Conservation (phyloP, 1,284 basidiomycete genomes). For the Ustilago trichophora region DNA sequence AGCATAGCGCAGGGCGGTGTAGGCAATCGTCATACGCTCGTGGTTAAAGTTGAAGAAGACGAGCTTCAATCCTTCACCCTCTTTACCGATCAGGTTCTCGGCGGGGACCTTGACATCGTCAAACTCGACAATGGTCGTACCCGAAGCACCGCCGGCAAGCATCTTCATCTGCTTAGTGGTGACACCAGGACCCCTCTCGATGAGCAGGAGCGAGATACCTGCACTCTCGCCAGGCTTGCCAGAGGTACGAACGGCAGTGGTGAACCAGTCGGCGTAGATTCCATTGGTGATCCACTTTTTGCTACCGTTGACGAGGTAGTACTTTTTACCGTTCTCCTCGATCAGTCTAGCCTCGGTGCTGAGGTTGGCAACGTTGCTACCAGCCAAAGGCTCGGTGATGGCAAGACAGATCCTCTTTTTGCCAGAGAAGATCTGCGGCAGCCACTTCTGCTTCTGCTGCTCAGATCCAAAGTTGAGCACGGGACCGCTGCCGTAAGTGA, state of each 20-base stretch:
- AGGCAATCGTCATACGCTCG: constrained; percentile 54
- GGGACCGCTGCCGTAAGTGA: constrained; percentile 39
- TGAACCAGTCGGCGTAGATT: constrained; percentile 63
- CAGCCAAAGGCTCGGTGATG: constrained; percentile 63
- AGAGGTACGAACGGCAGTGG: constrained; percentile 66
- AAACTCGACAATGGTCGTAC: constrained; percentile 66
- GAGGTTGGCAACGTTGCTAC: constrained; percentile 66
- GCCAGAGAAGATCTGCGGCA: constrained; percentile 54
- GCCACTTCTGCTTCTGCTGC: constrained; percentile 47
- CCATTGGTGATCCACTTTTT: constrained; percentile 67
- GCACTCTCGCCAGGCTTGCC: constrained; percentile 65
- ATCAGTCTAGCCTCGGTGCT: constrained; percentile 58
- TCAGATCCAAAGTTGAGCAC: constrained; percentile 54
- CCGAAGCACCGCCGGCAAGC: constrained; percentile 58
- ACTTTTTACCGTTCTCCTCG: constrained; percentile 59
- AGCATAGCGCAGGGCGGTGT: constrained; percentile 47
- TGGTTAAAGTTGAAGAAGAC: constrained; percentile 54
- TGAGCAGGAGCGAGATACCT: constrained; percentile 66
- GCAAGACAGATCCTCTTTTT: constrained; percentile 56
- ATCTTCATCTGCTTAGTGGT: constrained; percentile 64
- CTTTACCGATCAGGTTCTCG: constrained; percentile 66
- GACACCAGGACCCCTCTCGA: constrained; percentile 54
- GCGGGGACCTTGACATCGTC: constrained; percentile 65
- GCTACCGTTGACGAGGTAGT: constrained; percentile 67
- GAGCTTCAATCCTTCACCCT: constrained; percentile 50